Conservation (phyloP, 345 rosid species). For the Brassica incana region DNA sequence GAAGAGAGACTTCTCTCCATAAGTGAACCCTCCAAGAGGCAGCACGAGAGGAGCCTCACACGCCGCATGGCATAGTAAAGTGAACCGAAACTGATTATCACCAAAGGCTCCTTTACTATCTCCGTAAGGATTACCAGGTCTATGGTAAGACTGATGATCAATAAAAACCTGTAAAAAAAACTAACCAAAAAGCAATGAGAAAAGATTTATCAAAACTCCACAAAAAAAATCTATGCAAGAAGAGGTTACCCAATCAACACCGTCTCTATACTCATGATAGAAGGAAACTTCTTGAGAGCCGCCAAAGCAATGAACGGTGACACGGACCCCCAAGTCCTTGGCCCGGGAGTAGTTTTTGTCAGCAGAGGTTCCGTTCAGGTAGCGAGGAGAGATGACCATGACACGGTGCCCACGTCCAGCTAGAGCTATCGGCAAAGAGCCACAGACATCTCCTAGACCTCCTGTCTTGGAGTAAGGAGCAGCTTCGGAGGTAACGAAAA, state of each 20-base stretch:
- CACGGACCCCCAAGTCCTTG: constrained; percentile 45
- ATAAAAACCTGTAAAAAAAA: constrained; percentile 66
- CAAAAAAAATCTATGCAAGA: constrained; percentile 1
- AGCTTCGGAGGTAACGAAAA: constrained; percentile 91
- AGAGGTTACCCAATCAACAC: constrained; percentile 87
- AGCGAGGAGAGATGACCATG: constrained; percentile 91
- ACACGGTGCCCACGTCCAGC: constrained; percentile 89
- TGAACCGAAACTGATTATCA: constrained; percentile 97
- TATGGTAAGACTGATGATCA: constrained; percentile 78
- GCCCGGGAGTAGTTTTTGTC: constrained; percentile 55
- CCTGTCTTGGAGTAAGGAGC: constrained; percentile 99
- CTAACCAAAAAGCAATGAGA: not conserved
- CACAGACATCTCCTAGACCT: constrained; percentile 94
- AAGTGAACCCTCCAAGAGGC: constrained; percentile 88
- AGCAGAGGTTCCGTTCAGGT: constrained; percentile 59
- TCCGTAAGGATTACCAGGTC: constrained; percentile 96
- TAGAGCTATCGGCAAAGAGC: constrained; percentile 84
- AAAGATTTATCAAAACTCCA: not conserved
- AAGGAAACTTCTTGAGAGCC: constrained; percentile 78
- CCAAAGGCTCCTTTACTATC: constrained; percentile 81
- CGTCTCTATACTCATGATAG: constrained; percentile 80
- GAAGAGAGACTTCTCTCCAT: constrained; percentile 89
- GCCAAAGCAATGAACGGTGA: constrained; percentile 69
- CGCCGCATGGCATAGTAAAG: constrained; percentile 92
- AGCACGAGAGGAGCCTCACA: constrained; percentile 96